Percentiles rank a stretch among this genome's conserved stretches.
Evolutionary conservation across 257 asterid genomes (phyloP).

Genomic region (Solanum chilense): DNA sequence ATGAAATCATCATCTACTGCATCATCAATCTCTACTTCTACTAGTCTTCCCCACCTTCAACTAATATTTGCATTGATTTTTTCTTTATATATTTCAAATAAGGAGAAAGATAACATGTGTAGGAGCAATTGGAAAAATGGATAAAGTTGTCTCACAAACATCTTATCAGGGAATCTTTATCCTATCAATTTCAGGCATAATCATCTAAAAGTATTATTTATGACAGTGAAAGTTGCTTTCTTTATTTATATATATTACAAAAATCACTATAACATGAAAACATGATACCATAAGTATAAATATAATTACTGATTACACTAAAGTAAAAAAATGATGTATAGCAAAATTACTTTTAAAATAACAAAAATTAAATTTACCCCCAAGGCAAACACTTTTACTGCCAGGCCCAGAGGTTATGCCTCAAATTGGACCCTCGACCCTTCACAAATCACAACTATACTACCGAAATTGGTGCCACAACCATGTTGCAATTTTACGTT

Average conservation of each 20-base stretch:
- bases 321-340: not conserved
- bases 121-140: not conserved
- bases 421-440: not conserved
- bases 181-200: not conserved
- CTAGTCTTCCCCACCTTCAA: not conserved
- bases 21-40: not conserved
- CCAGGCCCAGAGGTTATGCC: not conserved
- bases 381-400: not conserved
- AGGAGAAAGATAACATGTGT: not conserved
- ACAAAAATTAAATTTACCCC: not conserved
- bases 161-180: not conserved
- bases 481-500: not conserved
- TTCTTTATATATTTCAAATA: not conserved
- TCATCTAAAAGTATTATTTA: not conserved
- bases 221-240: not conserved
- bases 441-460: not conserved
- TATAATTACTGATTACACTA: not conserved
- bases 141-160: not conserved
- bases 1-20: not conserved
- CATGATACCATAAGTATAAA: not conserved
- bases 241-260: too few relatives aligned
- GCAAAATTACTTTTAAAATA: not conserved
- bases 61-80: not conserved
- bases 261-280: not conserved
- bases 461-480: not conserved